Conservation (phyloP, 192 early-diverging fungal genomes). For the Linnemannia zychae region DNA sequence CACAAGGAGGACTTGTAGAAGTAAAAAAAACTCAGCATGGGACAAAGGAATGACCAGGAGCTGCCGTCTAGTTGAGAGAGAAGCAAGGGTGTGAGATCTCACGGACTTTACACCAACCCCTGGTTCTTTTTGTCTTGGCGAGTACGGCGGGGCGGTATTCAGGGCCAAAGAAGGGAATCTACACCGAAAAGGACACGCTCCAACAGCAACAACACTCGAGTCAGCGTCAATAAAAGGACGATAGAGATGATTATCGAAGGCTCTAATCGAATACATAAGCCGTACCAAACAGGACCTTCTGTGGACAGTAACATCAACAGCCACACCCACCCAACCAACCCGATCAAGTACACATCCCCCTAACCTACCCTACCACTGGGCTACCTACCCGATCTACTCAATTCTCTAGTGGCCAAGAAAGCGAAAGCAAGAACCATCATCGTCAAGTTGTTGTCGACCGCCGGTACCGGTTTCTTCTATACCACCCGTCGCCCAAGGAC, state of each 20-base stretch:
- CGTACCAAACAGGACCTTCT: too few species aligned
- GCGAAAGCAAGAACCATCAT: conserved; percentile 88
- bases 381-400: background rate
- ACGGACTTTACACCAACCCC: too few species aligned
- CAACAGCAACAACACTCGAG: background rate
- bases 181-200: background rate
- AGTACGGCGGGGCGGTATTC: background rate
- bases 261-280: too few species aligned
- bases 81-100: too few species aligned
- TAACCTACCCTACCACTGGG: background rate
- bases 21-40: too few species aligned
- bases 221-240: background rate
- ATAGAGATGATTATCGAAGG: background rate
- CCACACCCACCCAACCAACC: background rate
- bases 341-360: background rate
- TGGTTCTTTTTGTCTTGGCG: background rate
- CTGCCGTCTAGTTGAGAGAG: too few species aligned
- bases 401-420: conserved; percentile 79
- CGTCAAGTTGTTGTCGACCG: conserved; percentile 87
- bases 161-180: background rate
- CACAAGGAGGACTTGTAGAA: background rate
- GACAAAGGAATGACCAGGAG: too few species aligned
- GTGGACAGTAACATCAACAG: background rate
- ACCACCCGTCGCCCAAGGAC: conserved; percentile 83
- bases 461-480: conserved; percentile 95